Base-by-base conservation (phyloP, 495 filamentous ascomycete species). In the Achaetomiella virescens region DNA sequence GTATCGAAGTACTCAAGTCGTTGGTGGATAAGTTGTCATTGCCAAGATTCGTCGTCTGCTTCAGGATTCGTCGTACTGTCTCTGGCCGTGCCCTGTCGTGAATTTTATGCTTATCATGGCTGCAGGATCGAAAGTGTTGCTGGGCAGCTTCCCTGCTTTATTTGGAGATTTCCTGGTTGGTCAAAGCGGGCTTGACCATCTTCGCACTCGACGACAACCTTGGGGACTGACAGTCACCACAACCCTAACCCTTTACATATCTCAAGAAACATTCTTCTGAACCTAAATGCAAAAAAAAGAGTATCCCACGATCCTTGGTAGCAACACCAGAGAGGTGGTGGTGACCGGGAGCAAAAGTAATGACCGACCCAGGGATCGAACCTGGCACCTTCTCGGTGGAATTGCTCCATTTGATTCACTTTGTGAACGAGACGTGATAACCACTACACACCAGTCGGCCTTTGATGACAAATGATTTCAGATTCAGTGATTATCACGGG, bases 81-180 rank as follows among this genome's bases (percentile, higher is more conserved):
- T 31, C 11, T 25, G 40, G 15, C 31, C 20, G 51, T 5, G 37
- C 15, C 25, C 38, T 12, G 27, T 42, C 2, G 24, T 21, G 12
- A 44, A 31, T 9, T 43, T n/a, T 21, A 6, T 18, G 49, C 50
- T 35, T 53, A n/a, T 43, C 24, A 18, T 29, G 36, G 17, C 48
- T 33, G 49, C 17, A 18, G 22, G 31, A 27, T 48, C 27, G 57
- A 42, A 12, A 25, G 14, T 25, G 9, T 29, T 52, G 49, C 31
- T 14, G 42, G 27, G 50, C 43, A 29, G 24, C 14, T 41, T 54
- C 20, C 29, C 44, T 36, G 17, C 31, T 57, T 54, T 48, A 43
- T 60, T 62, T 62, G 62, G 56, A 65, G 52, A 65, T 60, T 62
- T 59, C 55, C 61, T 52, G 53, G 56, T 60, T 60, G 57, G 61